phyloP scores from a whole-genome alignment of 2,329 filamentous ascomycete genomes.

The Fusarium sulawesiense region DNA sequence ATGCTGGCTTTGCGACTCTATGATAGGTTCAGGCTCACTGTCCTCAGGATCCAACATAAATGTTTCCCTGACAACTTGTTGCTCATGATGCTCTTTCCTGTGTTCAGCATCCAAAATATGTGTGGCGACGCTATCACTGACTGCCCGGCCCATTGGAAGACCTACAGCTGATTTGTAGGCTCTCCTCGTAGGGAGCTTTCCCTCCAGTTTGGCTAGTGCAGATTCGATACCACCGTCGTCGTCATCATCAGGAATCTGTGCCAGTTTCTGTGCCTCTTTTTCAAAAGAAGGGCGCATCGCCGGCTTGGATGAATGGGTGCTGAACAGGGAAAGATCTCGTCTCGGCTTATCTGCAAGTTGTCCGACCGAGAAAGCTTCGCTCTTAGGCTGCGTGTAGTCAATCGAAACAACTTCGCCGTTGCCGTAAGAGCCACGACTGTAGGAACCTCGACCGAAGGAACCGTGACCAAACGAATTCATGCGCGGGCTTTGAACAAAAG shows the following conservation, averaged over 20 bases:
- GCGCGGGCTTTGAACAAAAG: slow-evolving; percentile 61
- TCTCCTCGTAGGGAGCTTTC: slow-evolving; percentile 74
- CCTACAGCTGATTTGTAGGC: slow-evolving; percentile 53
- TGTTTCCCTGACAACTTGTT: slow-evolving; percentile 57
- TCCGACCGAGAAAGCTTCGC: slow-evolving; percentile 67
- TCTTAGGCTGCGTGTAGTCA: slow-evolving; percentile 47
- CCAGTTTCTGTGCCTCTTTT: slow-evolving; percentile 85
- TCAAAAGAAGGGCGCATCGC: slow-evolving; percentile 83
- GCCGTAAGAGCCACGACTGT: slow-evolving; percentile 12
- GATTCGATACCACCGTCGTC: slow-evolving; percentile 86
- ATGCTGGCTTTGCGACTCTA: slow-evolving; percentile 24
- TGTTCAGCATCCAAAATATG: slow-evolving; percentile 47
- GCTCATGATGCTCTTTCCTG: slow-evolving; percentile 61
- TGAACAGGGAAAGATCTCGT: slow-evolving; percentile 65
- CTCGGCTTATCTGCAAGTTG: slow-evolving; percentile 65
- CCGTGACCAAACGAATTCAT: slow-evolving; percentile 44
- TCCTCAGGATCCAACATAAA: slow-evolving; percentile 46
- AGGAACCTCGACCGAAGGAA: slow-evolving; percentile 34
- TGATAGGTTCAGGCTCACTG: slow-evolving; percentile 39
- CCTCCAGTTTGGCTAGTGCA: slow-evolving; percentile 91
- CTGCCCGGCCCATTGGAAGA: slow-evolving; percentile 21
- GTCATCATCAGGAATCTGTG: slow-evolving; percentile 90
- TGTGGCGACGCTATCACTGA: slow-evolving; percentile 39
- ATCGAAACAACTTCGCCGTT: slow-evolving; percentile 37
- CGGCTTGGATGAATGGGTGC: slow-evolving; percentile 71